Percentiles rank a stretch among this genome's conserved stretches.
phyloP scores from a whole-genome alignment of 768 basidiomycete species.

The Hypholoma fasciculare region DNA sequence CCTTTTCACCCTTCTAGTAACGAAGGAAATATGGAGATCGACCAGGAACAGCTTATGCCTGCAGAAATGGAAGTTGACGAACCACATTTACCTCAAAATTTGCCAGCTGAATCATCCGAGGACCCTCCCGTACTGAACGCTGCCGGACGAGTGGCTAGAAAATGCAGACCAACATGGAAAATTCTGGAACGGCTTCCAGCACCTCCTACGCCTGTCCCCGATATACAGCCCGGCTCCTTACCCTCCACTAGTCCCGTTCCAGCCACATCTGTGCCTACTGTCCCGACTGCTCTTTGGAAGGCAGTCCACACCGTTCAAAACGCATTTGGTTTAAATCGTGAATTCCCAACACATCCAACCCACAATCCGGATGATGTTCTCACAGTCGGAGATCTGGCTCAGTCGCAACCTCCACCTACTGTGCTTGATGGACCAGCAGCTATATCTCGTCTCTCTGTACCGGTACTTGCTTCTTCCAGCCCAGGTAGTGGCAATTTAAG shows the following conservation, averaged over 20 bases:
- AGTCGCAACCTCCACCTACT: background rate
- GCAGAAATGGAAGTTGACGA: background rate
- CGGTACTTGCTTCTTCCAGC: background rate
- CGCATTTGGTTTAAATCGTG: conserved; percentile 11
- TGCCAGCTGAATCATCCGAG: background rate
- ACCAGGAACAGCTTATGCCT: background rate
- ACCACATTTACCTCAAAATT: background rate
- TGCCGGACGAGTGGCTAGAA: background rate
- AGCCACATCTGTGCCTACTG: background rate
- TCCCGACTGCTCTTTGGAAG: background rate
- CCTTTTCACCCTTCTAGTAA: too few relatives aligned
- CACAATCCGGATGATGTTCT: conserved; percentile 12
- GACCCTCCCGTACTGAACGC: background rate
- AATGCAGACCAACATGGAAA: background rate
- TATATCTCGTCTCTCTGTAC: background rate
- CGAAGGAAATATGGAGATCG: too few relatives aligned
- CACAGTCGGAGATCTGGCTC: background rate
- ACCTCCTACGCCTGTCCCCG: background rate
- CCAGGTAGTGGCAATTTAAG: background rate
- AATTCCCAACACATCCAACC: conserved; percentile 12
- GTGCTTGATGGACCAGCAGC: background rate
- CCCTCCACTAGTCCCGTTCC: background rate
- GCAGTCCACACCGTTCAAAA: conserved; percentile 7
- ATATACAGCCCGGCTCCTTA: background rate
- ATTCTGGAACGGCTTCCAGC: background rate